Evolutionary conservation across 352 stramenopile genomes (phyloP), one percentile per base, ranked within the genome.

Genomic region (Pythium utonaiense): DNA sequence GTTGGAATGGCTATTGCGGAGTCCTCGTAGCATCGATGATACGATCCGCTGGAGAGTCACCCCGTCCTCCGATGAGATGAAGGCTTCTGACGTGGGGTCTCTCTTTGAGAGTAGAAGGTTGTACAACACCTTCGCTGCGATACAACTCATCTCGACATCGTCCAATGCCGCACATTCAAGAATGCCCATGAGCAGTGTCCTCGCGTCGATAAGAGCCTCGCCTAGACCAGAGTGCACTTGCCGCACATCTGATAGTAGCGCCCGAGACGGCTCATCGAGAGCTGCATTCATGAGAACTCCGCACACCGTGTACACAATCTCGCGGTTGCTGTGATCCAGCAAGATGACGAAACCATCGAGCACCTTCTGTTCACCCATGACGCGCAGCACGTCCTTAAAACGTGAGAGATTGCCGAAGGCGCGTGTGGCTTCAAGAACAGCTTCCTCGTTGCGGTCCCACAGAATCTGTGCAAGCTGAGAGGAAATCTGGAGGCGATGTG

Each of bases 251-350:
- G 86, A 62, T 27, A 93, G 58, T 6, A 44, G 30, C 7, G 30
- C 42, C 2, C 77, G 85, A 19, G 67, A 77, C 5, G 40, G 53
- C 0, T 58, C 40, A 48, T 93, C 80, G 9, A 91, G 61, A 4
- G 86, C 84, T 2, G 86, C 67, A 33, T 96, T 96, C 80, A 96
- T 92, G 25, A 96, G 62, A 13, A 91, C 81, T 1, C 89, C 87
- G 45, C 77, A 88, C 1, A 91, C 83, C 0, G 79, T 80, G 65
- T 88, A 88, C 13, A 93, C 83, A 52, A 96, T 78, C 57, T 95
- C 83, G 3, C 78, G 81, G 42, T 78, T 88, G 64, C 71, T 76
- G 62, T 95, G 82, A 41, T 89, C 75, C 4, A 96, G 72, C 34
- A 96, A 66, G 6, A 92, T 69, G 6, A 93, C 86, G 19, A 90